Base-by-base conservation (phyloP, 1,284 basidiomycete genomes). In the Ceratobasidium sp. region DNA sequence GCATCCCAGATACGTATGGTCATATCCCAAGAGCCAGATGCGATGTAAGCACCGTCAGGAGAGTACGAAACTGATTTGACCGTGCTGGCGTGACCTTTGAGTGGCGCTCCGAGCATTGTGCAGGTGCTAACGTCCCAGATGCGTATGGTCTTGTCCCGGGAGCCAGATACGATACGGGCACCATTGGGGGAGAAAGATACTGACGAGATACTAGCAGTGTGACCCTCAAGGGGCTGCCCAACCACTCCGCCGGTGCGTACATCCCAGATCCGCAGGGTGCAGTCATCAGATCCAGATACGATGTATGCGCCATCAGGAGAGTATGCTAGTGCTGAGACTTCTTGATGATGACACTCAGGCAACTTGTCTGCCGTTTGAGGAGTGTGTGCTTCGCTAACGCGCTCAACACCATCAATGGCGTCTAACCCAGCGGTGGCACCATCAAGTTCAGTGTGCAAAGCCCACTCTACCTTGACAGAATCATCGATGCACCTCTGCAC, bases 1-100 rank as follows among this genome's bases (percentile, higher is more conserved):
- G 65, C 65, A 20, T 67, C 12, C 65, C 65, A 67, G 44, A 67
- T 52, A 17, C 20, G 42, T 20, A 67, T 28, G 9, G 42, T 67
- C 15, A 23, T 4, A 33, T 67, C 65, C 1, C 23, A 23, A 28
- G 65, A 67, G 48, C 65, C 65, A 6, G 65, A 67, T 3, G 46
- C 46, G 52, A 67, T 33, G 23, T n/a, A 17, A 17, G 9, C 17
- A 33, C 65, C 46, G n/a, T 50, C 46, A 12, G 65, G 46, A 48
- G 46, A 48, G 46, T 48, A 48, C 17, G 46, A 48, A 7, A 48
- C 46, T 48, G 46, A 48, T 1, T 7, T 1, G 46, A 48, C 9
- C 17, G 2, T 1, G 7, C 9, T 1, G 10, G 46, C 9, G 46
- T 48, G 46, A 48, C 46, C 46, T 48, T 3, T 17, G 46, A 48